Evolutionary conservation across 257 asterid genomes (phyloP).

Genomic region (Jacaranda copaia): DNA sequence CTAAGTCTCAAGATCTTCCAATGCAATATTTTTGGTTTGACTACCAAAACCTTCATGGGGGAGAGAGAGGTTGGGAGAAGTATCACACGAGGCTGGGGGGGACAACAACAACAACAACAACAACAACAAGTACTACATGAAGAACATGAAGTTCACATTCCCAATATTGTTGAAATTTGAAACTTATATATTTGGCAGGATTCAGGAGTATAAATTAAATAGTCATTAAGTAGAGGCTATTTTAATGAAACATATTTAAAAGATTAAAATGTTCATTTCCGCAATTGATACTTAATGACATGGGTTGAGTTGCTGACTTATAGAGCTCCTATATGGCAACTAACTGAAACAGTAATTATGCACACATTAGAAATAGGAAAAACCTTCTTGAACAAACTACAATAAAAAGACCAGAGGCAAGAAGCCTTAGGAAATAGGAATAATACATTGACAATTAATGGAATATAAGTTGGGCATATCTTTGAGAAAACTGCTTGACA

Average conservation of each 20-base stretch:
- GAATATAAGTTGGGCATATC: not conserved
- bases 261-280: not conserved
- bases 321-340: not conserved
- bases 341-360: not conserved
- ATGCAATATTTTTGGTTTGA: not conserved
- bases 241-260: not conserved
- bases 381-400: not conserved
- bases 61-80: not conserved
- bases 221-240: slow-evolving; percentile 1
- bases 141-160: not conserved
- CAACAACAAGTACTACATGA: not conserved
- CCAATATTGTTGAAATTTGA: not conserved
- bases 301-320: not conserved
- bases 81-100: not conserved
- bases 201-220: not conserved
- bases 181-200: not conserved
- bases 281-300: not conserved
- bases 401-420: not conserved
- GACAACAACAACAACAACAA: no score
- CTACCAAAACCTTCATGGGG: not conserved
- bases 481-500: not conserved
- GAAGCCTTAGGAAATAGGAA: not conserved
- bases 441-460: not conserved
- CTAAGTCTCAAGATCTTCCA: slow-evolving; percentile 1
- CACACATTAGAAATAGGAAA: not conserved